phyloP scores from a whole-genome alignment of 345 rosid genomes.

The Turnera subulata region DNA sequence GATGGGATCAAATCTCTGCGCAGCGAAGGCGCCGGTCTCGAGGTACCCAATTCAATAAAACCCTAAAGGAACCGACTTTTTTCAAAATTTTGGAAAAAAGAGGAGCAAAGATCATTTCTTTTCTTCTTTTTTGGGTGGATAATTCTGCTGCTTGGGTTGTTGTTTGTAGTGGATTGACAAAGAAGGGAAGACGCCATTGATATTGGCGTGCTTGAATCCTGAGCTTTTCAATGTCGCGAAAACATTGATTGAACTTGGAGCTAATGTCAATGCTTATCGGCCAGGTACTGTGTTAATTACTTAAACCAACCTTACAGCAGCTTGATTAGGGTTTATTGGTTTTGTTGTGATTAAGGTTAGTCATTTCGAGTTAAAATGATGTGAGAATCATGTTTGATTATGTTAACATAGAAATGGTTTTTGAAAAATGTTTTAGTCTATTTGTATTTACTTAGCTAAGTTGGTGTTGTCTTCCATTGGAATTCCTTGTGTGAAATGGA shows the following conservation, averaged over 20 bases:
- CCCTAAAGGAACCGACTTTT: neutral
- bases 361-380: too few species aligned
- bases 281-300: slow-evolving; percentile 45
- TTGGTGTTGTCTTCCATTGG: neutral
- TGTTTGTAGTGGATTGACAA: slow-evolving; percentile 76
- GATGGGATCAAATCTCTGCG: slow-evolving; percentile 78
- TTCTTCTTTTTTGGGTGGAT: too few species aligned
- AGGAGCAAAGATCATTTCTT: neutral
- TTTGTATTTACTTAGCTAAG: too few species aligned
- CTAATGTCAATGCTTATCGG: slow-evolving; percentile 81
- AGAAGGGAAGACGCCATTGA: slow-evolving; percentile 94
- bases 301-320: too few species aligned
- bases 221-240: slow-evolving; percentile 61
- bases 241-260: slow-evolving; percentile 80
- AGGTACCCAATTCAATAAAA: slow-evolving; percentile 43
- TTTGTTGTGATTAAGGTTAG: too few species aligned
- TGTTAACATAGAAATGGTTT: too few species aligned
- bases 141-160: neutral
- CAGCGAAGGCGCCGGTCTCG: slow-evolving; percentile 84
- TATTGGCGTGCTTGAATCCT: slow-evolving; percentile 68
- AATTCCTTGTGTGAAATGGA: neutral
- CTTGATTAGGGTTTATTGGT: too few species aligned
- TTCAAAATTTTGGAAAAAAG: neutral
- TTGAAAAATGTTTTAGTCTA: too few species aligned
- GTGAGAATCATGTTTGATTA: too few species aligned